phyloP scores from a whole-genome alignment of 345 rosid genomes.

The Corymbia maculata region DNA sequence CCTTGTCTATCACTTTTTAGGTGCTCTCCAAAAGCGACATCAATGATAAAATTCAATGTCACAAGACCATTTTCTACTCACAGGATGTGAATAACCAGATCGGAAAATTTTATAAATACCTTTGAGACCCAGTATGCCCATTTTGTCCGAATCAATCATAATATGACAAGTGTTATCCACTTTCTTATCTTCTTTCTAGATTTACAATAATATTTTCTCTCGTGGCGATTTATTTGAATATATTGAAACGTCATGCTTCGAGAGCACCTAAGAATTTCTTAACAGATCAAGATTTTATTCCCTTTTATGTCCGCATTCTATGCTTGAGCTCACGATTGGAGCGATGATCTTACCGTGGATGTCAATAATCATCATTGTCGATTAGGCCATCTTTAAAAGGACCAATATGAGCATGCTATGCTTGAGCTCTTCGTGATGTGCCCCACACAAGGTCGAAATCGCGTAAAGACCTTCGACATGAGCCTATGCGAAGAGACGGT shows the following conservation, averaged over 20 bases:
- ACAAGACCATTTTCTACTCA: not conserved
- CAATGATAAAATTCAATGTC: not conserved
- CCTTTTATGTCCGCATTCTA: accelerated
- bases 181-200: not conserved
- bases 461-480: not conserved
- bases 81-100: not conserved
- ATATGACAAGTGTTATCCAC: not conserved
- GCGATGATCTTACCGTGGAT: not conserved
- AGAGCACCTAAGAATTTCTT: not conserved
- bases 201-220: accelerated
- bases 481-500: not conserved
- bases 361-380: not conserved
- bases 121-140: not conserved
- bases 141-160: not conserved
- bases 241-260: accelerated
- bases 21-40: not conserved
- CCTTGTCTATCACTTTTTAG: not conserved
- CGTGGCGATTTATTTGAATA: accelerated
- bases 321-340: not conserved
- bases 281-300: accelerated
- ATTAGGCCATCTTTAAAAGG: accelerated
- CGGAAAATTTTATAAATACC: not conserved
- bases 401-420: not conserved
- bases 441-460: not conserved
- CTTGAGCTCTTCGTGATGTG: not conserved